Conservation (phyloP, 2,329 filamentous ascomycete species). For the Leptodontidium sp. region DNA sequence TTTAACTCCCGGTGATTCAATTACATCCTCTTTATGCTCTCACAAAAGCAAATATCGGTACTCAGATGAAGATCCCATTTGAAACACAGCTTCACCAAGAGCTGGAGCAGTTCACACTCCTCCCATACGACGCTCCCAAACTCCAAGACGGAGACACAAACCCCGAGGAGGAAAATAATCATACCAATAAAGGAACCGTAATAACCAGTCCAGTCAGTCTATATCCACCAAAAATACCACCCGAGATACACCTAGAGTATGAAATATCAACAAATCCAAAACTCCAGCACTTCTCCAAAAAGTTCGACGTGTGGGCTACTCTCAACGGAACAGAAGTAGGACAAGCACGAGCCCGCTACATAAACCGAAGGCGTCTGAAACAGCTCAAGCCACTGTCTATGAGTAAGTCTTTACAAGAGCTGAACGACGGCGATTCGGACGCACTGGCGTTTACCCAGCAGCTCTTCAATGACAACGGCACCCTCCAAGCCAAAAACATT, state of each 20-base stretch:
- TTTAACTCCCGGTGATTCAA: neutral
- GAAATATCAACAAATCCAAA: neutral
- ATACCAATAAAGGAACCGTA: neutral
- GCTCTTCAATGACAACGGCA: slow-evolving; percentile 11
- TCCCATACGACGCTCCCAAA: neutral
- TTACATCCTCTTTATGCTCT: neutral
- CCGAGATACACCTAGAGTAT: slow-evolving; percentile 1
- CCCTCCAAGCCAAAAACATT: neutral
- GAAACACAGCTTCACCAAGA: neutral
- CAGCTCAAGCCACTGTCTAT: neutral
- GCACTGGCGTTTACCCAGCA: slow-evolving; percentile 7
- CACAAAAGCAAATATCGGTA: neutral
- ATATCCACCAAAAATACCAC: neutral
- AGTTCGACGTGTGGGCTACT: neutral
- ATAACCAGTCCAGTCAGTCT: neutral
- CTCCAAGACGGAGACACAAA: neutral
- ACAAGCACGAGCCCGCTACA: slow-evolving; percentile 13
- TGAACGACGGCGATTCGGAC: slow-evolving; percentile 12
- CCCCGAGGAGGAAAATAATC: neutral
- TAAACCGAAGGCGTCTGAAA: slow-evolving; percentile 7
- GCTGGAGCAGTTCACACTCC: neutral
- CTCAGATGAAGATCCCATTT: neutral
- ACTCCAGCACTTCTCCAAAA: slow-evolving; percentile 13
- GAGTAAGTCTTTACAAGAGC: neutral
- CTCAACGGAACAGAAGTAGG: neutral